Evolutionary conservation across 257 asterid species (phyloP), one percentile per base, ranked within the genome.

Genomic region (Ehretia macrophylla): DNA sequence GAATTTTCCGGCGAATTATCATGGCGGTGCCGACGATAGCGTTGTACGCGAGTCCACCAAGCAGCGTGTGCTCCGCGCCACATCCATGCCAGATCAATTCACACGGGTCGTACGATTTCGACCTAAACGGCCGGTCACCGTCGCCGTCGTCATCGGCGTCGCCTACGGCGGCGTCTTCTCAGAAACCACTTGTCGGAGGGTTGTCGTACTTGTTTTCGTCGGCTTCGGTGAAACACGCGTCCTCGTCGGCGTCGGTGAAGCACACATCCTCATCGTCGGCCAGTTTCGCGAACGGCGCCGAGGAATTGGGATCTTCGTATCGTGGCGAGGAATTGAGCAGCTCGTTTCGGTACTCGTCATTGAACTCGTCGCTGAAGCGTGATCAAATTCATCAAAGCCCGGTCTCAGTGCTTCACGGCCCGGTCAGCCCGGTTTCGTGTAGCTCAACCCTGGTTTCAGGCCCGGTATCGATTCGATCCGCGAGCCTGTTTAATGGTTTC

Each of bases 1-100:
- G 14, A 42, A 42, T 42, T 42, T 42, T 14, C 16, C 16, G 47
- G 47, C 16, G 47, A 42, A 3, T 42, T 1, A 42, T 42, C 47
- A 91, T 91, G 96, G 87, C 85, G 69, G 91, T 89, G 64, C 84
- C 99, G 73, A 70, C 98, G 49, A 92, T 88, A 56, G 97, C 96
- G 55, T 84, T 92, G 49, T 87, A 81, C 73, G 84, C 96, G 42
- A 87, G 84, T 69, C 83, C 97, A 19, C 88, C 96, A 58, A 77
- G 86, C 65, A 79, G 85, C 74, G 74, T 91, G 19, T 86, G 92
- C 72, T 79, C 97, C 45, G 76, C 89, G 54, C 72, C 96, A 46
- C 86, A 88, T 49, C 58, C 77, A 0, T 74, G 74, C 68, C 96
- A 84, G 79, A 83, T 90, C 76, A 83, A 77, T 68, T 71, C 96